These are phyloP conservation scores for Yamadazyma insecticola DNA, from an alignment of 805 yeast genomes.

Conservation along the genomic window DNA sequence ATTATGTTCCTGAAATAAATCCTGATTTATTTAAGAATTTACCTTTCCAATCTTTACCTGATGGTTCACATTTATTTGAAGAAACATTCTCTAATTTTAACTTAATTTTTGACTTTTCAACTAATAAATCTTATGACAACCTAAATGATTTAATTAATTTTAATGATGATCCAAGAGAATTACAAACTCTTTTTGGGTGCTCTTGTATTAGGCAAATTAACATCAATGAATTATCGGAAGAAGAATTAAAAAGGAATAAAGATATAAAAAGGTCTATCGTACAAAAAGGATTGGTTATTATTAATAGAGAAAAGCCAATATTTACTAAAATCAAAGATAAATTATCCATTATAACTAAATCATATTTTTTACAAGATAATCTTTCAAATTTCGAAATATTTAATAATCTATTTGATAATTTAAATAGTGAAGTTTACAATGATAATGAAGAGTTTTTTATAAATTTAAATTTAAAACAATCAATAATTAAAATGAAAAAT, in stretches of 20 bases:
- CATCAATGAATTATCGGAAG: constrained; percentile 49
- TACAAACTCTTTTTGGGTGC: constrained; percentile 83
- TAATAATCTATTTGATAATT: constrained; percentile 64
- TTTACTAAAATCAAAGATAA: constrained; percentile 88
- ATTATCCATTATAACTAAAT: constrained; percentile 80
- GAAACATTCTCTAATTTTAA: constrained; percentile 93
- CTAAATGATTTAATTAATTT: constrained; percentile 29
- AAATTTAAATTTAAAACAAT: constrained; percentile 67
- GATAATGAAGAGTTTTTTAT: constrained; percentile 42
- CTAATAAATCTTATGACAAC: constrained; percentile 42
- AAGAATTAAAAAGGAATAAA: constrained; percentile 42
- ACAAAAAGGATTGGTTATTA: constrained; percentile 85
- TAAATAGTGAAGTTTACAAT: constrained; percentile 34
- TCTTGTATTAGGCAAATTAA: constrained; percentile 86
- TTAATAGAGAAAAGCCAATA: constrained; percentile 75
- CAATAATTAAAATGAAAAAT: constrained; percentile 54
- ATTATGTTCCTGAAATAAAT: constrained; percentile 31
- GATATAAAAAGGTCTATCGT: constrained; percentile 83
- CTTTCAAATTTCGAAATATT: constrained; percentile 68
- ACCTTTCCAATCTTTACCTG: constrained; percentile 94
- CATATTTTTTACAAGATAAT: constrained; percentile 77
- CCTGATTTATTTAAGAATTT: constrained; percentile 70
- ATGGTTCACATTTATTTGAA: constrained; percentile 90
- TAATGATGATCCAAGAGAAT: constrained; percentile 36
- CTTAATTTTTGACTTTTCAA: constrained; percentile 60